Percentiles rank a stretch among this genome's conserved stretches.
Conservation (phyloP, 108 stramenopile species). For the Pseudonitzschia delicatissima region DNA sequence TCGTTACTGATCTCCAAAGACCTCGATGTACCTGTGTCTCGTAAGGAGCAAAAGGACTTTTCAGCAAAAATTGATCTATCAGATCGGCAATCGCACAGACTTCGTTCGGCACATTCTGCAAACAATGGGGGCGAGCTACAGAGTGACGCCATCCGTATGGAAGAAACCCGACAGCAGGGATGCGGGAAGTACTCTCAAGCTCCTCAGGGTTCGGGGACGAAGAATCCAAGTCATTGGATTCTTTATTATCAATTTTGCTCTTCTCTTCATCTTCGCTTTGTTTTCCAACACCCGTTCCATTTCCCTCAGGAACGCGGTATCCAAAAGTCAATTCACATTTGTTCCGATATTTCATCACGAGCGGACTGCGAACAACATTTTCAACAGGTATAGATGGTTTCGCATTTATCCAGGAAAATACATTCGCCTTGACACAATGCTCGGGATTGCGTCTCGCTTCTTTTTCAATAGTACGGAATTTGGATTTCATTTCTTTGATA, state of each 20-base stretch:
- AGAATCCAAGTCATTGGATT: background rate
- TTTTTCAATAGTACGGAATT: constrained; percentile 48
- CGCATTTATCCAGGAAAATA: constrained; percentile 53
- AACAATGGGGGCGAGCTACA: constrained; percentile 65
- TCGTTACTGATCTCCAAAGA: constrained; percentile 70
- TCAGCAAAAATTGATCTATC: constrained; percentile 53
- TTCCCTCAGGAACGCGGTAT: constrained; percentile 23
- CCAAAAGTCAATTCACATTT: constrained; percentile 92
- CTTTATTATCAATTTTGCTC: background rate
- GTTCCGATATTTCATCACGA: constrained; percentile 63
- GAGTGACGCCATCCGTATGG: constrained; percentile 67
- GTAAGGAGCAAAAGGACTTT: constrained; percentile 62
- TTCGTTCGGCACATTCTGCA: constrained; percentile 74
- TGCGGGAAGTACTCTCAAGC: background rate
- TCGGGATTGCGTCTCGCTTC: constrained; percentile 42
- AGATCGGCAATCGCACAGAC: constrained; percentile 63
- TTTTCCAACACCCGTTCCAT: constrained; percentile 18
- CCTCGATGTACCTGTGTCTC: constrained; percentile 63
- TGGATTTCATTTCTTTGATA: constrained; percentile 56
- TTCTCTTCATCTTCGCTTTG: constrained; percentile 7
- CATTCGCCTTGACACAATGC: constrained; percentile 22
- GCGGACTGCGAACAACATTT: constrained; percentile 50
- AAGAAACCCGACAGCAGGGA: constrained; percentile 77
- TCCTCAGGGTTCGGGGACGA: background rate
- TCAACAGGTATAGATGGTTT: constrained; percentile 47